Percentiles rank a stretch among this genome's conserved stretches.
Evolutionary conservation across 1,284 basidiomycete genomes (phyloP).

Genomic region (Sphagnurus paluster): DNA sequence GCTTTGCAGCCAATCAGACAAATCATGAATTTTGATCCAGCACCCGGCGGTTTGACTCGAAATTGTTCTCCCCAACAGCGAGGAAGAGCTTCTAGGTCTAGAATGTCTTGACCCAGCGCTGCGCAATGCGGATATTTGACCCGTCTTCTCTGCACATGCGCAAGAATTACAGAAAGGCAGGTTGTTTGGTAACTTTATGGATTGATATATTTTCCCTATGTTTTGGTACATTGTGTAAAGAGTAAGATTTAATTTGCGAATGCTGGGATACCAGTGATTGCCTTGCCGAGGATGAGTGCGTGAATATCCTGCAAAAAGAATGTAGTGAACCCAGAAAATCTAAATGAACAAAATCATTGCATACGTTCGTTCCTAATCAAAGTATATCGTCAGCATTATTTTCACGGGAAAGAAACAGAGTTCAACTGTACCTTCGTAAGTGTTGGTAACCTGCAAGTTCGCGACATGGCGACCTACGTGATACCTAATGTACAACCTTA

Average conservation of each 20-base stretch:
- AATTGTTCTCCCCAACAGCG: constrained; percentile 57
- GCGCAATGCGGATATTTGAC: constrained; percentile 63
- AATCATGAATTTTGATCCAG: constrained; percentile 35
- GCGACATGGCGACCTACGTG: constrained; percentile 89
- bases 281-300: constrained; percentile 88
- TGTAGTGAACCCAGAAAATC: constrained; percentile 3
- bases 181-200: neutral
- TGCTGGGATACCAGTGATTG: constrained; percentile 84
- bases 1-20: constrained; percentile 4
- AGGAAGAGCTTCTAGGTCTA: constrained; percentile 65
- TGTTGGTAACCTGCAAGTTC: constrained; percentile 90
- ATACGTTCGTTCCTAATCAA: constrained; percentile 50
- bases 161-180: neutral
- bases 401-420: constrained; percentile 1
- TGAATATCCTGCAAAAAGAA: constrained; percentile 67
- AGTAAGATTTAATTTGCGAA: constrained; percentile 57
- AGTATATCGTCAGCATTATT: constrained; percentile 12
- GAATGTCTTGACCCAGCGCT: constrained; percentile 69
- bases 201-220: neutral
- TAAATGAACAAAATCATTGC: constrained; percentile 18
- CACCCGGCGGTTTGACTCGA: constrained; percentile 63
- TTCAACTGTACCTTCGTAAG: constrained; percentile 74
- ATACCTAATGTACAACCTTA: constrained; percentile 50
- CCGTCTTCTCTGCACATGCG: no score
- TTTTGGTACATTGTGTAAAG: neutral